Evolutionary conservation across 1,284 basidiomycete species (phyloP).

Genomic region (Apiotrichum porosum): DNA sequence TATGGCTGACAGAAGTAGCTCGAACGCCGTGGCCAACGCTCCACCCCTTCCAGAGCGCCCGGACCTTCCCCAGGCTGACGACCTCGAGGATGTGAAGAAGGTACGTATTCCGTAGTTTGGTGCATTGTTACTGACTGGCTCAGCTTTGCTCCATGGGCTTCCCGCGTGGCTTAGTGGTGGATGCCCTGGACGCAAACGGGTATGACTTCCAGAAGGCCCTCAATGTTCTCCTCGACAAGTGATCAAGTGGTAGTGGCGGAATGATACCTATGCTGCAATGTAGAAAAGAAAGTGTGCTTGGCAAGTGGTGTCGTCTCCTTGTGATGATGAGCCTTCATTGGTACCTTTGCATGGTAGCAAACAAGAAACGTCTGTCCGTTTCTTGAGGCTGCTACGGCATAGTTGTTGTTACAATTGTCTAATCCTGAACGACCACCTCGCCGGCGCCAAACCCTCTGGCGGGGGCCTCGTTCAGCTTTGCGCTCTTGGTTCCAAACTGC

Average conservation of each 20-base stretch:
- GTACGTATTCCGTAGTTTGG: conserved; percentile 20
- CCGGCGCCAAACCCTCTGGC: conserved; percentile 24
- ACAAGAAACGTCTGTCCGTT: too few relatives aligned
- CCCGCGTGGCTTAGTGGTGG: conserved; percentile 40
- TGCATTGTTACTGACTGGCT: not conserved
- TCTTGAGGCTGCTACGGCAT: too few relatives aligned
- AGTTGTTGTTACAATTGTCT: too few relatives aligned
- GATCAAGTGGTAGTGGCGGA: too few relatives aligned
- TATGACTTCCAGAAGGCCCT: conserved; percentile 49
- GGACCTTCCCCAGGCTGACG: conserved; percentile 39
- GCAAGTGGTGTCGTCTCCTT: too few relatives aligned
- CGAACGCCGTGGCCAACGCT: not conserved
- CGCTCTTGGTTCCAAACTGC: conserved; percentile 93
- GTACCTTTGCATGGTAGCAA: too few relatives aligned
- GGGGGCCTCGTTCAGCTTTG: conserved; percentile 58
- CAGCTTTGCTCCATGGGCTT: conserved; percentile 49
- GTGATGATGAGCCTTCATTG: too few relatives aligned
- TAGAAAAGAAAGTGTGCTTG: too few relatives aligned
- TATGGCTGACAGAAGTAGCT: not conserved
- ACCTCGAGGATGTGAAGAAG: conserved; percentile 49
- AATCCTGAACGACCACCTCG: conserved; percentile 8
- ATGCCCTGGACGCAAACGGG: conserved; percentile 46
- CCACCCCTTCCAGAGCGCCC: conserved; percentile 14
- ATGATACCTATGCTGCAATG: too few relatives aligned
- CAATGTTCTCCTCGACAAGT: conserved; percentile 40